Evolutionary conservation across 768 basidiomycete species (phyloP).

Genomic region (Termitomyces titanicus): DNA sequence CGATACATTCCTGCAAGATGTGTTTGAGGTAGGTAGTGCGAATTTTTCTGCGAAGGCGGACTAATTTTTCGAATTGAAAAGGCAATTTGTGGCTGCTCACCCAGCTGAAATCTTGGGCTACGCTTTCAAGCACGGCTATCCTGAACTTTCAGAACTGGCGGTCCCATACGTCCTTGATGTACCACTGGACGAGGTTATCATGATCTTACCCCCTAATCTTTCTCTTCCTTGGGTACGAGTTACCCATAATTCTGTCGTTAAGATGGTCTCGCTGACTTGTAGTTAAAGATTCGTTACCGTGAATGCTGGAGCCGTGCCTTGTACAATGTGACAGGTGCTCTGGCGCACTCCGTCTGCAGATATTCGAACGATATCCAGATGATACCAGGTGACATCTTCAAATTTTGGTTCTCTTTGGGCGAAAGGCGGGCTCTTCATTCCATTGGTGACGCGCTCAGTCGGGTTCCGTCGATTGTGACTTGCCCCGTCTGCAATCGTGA

Average conservation of each 20-base stretch:
- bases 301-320: background rate
- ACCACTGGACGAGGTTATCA: background rate
- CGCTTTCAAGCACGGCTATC: slow-evolving; percentile 7
- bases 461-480: no score
- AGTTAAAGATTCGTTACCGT: background rate
- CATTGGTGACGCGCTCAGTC: no score
- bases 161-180: background rate
- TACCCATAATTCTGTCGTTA: no score
- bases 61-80: background rate
- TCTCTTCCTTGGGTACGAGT: background rate
- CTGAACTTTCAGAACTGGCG: background rate
- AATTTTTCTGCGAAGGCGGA: background rate
- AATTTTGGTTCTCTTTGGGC: no score
- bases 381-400: no score
- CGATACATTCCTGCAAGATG: background rate
- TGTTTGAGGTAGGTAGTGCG: background rate
- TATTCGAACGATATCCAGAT: no score
- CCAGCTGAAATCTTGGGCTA: slow-evolving; percentile 12
- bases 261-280: no score
- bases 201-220: background rate
- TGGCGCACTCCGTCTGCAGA: no score
- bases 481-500: no score
- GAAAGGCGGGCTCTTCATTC: no score
- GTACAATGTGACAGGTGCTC: background rate
- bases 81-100: slow-evolving; percentile 4